Evolutionary conservation across 2,329 filamentous ascomycete species (phyloP).

Genomic region (Pyricularia sp.): DNA sequence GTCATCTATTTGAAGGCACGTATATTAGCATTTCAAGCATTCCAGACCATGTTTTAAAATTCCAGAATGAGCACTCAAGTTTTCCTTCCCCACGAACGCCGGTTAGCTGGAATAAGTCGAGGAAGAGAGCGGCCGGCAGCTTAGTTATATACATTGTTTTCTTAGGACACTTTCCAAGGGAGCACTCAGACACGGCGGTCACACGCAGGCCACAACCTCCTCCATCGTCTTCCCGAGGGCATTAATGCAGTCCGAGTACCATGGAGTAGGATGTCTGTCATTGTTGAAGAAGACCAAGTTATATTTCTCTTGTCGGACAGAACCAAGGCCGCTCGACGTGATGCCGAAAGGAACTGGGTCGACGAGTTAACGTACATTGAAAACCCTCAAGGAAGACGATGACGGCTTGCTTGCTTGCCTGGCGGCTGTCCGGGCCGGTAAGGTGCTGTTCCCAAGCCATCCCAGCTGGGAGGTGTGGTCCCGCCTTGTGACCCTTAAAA

Average conservation of each 20-base stretch:
- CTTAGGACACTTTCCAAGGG: neutral
- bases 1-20: conserved; percentile 42
- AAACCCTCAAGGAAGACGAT: conserved; percentile 54
- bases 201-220: conserved; percentile 21
- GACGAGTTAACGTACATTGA: conserved; percentile 57
- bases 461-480: conserved; percentile 8
- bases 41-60: neutral
- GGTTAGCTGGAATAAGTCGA: neutral
- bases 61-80: neutral
- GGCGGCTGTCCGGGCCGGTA: conserved; percentile 20
- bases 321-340: neutral
- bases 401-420: conserved; percentile 60
- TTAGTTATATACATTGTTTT: conserved; percentile 32
- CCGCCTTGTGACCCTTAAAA: conserved; percentile 12
- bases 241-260: neutral
- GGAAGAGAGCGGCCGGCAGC: neutral
- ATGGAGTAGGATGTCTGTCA: neutral
- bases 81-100: neutral
- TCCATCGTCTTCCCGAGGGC: conserved; percentile 52
- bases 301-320: conserved; percentile 6
- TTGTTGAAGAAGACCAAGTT: conserved; percentile 5
- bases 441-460: conserved; percentile 17
- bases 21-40: conserved; percentile 7
- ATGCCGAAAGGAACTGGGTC: conserved; percentile 14
- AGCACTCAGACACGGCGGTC: neutral